Evolutionary conservation across 108 stramenopile genomes (phyloP), one percentile per base, ranked within the genome.

Genomic region (Mediolabrus comicus): DNA sequence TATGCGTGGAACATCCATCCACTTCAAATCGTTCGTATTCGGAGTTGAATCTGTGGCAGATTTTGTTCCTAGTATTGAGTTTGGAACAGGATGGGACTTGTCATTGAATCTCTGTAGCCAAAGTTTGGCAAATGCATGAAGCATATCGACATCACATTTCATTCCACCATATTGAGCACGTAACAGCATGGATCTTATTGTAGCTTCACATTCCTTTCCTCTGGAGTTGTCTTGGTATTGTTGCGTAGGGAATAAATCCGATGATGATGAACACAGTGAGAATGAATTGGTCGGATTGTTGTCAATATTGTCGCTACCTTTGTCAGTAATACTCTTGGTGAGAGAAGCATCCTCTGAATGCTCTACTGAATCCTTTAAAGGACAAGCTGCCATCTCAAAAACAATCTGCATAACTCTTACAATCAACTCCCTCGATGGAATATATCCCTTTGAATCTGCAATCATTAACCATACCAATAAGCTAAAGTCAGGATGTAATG

Each of bases 401-500:
- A 92, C 85, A 33, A 88, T 85, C 33, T 75, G 74, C 39, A 90
- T 63, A 0, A 95, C 68, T 65, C 67, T 43, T 17, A 61, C 51
- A 24, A 86, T 32, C 26, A 84, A 26, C 3, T 61, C 36, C 26
- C 70, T 63, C 32, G 65, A 62, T 19, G 74, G 72, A 17, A 77
- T 51, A 69, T 58, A 80, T 51, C 55, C 59, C 74, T 97, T 96
- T n/a, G 85, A 86, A 22, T 87, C 82, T 3, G 97, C 95, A 57
- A 87, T 81, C 94, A 96, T 95, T 26, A 93, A 75, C 95, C 95
- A 97, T 2, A 87, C 85, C 24, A 96, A 52, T n/a, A 97, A 69
- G 0, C 87, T 80, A 53, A 90, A 79, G 31, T 91, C 86, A 2
- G 90, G 89, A 69, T 97, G 97, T 55, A 96, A 67, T 12, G 89